A percentile compares a stretch with the other conserved stretches of the same genome.
These are phyloP conservation scores for Spergularia bocconei DNA, from an alignment of 148 eudicot species.

Conservation along the genomic window DNA sequence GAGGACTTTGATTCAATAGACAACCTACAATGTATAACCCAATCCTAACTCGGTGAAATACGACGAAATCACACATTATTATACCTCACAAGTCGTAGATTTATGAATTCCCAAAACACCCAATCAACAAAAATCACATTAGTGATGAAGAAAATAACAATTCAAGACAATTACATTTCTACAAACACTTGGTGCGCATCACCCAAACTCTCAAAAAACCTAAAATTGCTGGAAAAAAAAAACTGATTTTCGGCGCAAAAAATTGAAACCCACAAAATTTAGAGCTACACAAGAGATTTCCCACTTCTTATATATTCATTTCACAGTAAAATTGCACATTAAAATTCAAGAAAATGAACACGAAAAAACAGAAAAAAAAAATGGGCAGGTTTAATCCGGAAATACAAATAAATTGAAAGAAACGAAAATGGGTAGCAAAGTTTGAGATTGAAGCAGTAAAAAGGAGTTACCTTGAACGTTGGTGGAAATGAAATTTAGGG, in stretches of 20 bases:
- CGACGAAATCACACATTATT: too few species aligned
- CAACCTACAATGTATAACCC: too few species aligned
- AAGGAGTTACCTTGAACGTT: constrained; percentile 45
- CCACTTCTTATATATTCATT: constrained; percentile 8
- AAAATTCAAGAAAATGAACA: background rate
- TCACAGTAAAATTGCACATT: background rate
- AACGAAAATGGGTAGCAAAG: background rate
- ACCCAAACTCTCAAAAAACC: background rate
- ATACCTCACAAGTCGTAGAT: too few species aligned
- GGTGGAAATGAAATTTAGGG: constrained; percentile 46
- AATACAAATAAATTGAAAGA: background rate
- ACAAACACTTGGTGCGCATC: constrained; percentile 36
- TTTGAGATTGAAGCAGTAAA: background rate
- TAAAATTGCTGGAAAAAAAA: background rate
- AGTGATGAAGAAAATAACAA: background rate
- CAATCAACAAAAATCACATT: background rate
- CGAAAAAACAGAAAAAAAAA: background rate
- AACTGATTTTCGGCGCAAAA: background rate
- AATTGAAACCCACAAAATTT: background rate
- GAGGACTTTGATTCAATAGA: too few species aligned
- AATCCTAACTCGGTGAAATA: too few species aligned
- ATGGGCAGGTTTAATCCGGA: background rate
- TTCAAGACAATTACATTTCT: constrained; percentile 12
- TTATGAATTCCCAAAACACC: background rate
- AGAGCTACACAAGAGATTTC: background rate